Evolutionary conservation across 139 green algal species (phyloP), one percentile per base, ranked within the genome.

Genomic region (Parachlorella kessleri): DNA sequence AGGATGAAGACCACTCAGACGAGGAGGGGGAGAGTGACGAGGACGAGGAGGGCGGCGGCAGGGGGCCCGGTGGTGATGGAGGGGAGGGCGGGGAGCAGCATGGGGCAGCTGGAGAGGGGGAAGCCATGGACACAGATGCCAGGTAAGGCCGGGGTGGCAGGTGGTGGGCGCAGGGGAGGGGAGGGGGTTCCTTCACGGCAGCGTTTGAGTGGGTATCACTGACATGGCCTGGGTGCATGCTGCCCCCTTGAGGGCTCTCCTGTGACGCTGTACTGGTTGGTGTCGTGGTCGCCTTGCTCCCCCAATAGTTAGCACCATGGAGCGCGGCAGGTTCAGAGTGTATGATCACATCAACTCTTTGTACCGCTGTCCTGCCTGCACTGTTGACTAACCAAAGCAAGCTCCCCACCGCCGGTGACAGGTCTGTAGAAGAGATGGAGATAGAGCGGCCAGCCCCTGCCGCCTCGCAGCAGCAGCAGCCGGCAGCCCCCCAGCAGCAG

Each of bases 81-180:
- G 48, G 1, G 77, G n/a, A 10, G 66, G 68, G 18, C 36, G 55
- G 4, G 54, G 23, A 21, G 36, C 67, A 66, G 63, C 77, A 41
- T 26, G 18, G 53, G 54, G 72, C 68, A 42, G 33, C 82, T 35
- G 65, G 21, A 18, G 75, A 23, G 1, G 63, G 70, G 8, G 80
- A 85, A 23, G 70, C 75, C 32, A 75, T 69, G 39, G 73, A 82
- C 24, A 72, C 77, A 37, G 63, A 69, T 7, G 75, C 69, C 63
- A 68, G 63, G 63, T 40, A 24, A 6, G 26, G 26, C 35, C 3
- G 65, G 53, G 32, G 48, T 26, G 4, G 65, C 24, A n/a, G 75
- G 26, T 68, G 63, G 63, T 7, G 59, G 59, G 24, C 24, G 63
- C 14, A 14, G 14, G 48, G 48, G 14, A 28, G 48, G 48, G 48